Conservation (phyloP, 805 yeast species). For the Ogataea sp. region DNA sequence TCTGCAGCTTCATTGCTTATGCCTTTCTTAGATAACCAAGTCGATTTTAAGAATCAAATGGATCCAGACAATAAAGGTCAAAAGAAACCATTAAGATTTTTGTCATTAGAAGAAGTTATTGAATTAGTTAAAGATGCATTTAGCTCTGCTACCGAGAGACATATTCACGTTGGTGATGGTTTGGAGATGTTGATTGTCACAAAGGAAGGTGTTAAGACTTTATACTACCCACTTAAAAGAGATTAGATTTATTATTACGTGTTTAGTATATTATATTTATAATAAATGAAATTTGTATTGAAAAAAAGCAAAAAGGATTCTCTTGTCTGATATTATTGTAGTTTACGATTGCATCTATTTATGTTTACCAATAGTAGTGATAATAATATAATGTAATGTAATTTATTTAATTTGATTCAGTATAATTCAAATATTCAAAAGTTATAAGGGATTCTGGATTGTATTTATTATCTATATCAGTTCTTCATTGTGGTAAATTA, state of each 20-base stretch:
- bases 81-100: slow-evolving; percentile 52
- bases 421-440: no score
- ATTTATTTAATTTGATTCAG: no score
- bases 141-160: slow-evolving; percentile 95
- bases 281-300: no score
- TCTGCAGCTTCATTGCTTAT: slow-evolving; percentile 93
- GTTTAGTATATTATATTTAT: background rate
- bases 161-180: slow-evolving; percentile 97
- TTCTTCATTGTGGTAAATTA: slow-evolving; percentile 37
- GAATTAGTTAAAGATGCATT: slow-evolving; percentile 89
- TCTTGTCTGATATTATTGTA: no score
- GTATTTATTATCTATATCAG: no score
- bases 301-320: no score
- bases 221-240: slow-evolving; percentile 78
- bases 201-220: slow-evolving; percentile 83
- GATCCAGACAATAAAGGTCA: slow-evolving; percentile 68
- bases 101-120: slow-evolving; percentile 78
- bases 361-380: no score
- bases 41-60: slow-evolving; percentile 87
- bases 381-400: no score
- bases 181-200: slow-evolving; percentile 86
- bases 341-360: no score
- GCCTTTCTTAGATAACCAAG: slow-evolving; percentile 98
- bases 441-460: no score
- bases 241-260: slow-evolving; percentile 39